Evolutionary conservation across 805 yeast species (phyloP).

Genomic region (Yamadazyma olivae): DNA sequence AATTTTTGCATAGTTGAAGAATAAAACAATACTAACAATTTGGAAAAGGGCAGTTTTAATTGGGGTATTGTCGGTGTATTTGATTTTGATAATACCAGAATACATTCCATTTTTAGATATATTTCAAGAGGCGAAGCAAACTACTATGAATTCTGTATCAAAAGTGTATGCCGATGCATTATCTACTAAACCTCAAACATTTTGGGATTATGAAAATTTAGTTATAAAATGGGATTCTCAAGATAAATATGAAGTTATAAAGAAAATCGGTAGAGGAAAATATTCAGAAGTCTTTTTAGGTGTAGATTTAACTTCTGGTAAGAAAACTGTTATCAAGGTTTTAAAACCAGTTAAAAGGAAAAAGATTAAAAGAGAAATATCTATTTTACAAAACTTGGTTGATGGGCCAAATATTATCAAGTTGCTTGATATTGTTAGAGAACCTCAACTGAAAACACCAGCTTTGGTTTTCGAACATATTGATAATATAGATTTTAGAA

Average conservation of each 20-base stretch:
- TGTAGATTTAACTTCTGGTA: conserved; percentile 56
- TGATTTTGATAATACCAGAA: conserved; percentile 1
- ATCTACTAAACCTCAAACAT: conserved; percentile 67
- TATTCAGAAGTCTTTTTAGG: conserved; percentile 94
- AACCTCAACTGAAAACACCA: conserved; percentile 80
- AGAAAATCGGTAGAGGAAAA: conserved; percentile 88
- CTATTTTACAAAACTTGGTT: conserved; percentile 78
- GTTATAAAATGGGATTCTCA: conserved; percentile 82
- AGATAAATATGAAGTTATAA: conserved; percentile 78
- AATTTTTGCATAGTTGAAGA: too few species aligned
- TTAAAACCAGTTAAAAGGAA: conserved; percentile 90
- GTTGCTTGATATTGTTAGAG: conserved; percentile 81
- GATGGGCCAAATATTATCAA: conserved; percentile 81
- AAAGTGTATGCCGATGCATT: conserved; percentile 83
- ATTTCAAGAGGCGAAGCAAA: too few species aligned
- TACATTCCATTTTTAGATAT: neutral
- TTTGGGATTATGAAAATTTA: conserved; percentile 79
- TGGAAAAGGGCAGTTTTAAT: neutral
- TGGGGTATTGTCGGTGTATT: conserved; percentile 2
- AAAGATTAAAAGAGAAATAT: conserved; percentile 88
- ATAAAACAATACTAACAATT: neutral
- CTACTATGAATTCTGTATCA: conserved; percentile 50
- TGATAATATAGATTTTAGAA: conserved; percentile 81
- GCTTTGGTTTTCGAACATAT: conserved; percentile 84
- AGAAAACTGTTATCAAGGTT: conserved; percentile 81